Percentiles rank a stretch among this genome's conserved stretches.
phyloP scores from a whole-genome alignment of 192 early-diverging fungal species.

The Jimgerdemannia flammicorona region DNA sequence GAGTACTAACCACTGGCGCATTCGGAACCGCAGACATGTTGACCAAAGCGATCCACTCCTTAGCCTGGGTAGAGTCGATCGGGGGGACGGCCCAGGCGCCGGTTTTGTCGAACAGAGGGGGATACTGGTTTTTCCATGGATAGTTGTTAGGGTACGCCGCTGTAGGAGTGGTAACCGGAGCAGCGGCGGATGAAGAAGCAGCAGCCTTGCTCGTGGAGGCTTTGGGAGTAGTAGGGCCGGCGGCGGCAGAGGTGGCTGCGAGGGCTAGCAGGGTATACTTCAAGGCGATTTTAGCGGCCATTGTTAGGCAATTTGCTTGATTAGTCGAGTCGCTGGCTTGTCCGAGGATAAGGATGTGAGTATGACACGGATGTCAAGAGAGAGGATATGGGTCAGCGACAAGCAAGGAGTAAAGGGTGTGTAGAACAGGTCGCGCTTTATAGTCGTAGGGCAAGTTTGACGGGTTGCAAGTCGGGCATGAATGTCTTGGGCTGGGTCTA shows the following conservation, averaged over 20 bases:
- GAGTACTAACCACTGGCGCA: slow-evolving; percentile 27
- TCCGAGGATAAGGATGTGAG: not conserved
- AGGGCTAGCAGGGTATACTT: not conserved
- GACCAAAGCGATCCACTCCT: slow-evolving; percentile 22
- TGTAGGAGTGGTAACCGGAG: not conserved
- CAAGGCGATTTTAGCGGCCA: not conserved
- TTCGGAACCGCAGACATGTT: slow-evolving; percentile 26
- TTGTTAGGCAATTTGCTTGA: not conserved
- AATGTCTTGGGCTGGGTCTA: too few species aligned
- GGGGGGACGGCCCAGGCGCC: slow-evolving; percentile 22
- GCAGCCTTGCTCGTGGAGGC: not conserved
- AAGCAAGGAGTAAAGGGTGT: not conserved
- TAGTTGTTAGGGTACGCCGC: slow-evolving; percentile 9
- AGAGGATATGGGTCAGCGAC: too few species aligned
- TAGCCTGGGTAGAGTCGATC: slow-evolving; percentile 13
- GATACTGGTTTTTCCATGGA: not conserved
- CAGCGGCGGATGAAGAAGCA: not conserved
- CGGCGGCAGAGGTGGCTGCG: too few species aligned
- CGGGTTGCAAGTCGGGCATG: too few species aligned
- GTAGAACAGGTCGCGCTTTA: not conserved
- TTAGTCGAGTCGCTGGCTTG: not conserved
- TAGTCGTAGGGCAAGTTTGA: not conserved
- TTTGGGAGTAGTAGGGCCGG: not conserved
- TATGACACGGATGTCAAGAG: not conserved
- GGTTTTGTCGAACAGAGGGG: slow-evolving; percentile 21